Conservation (phyloP, 1,139 yeast species). For the Petasospora fabianii region DNA sequence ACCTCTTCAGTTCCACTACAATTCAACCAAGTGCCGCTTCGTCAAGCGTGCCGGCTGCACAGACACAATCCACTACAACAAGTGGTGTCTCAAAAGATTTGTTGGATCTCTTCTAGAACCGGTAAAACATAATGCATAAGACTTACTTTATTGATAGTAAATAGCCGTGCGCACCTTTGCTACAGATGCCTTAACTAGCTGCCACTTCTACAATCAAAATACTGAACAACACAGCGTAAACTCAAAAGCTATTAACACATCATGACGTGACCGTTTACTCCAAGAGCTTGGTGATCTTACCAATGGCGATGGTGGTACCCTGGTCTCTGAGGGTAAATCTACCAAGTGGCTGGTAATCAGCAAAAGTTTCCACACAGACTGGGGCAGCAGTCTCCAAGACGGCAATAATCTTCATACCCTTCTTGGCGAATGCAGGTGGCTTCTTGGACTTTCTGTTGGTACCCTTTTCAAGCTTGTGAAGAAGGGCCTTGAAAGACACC, state of each 20-base stretch:
- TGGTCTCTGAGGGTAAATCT: conserved; percentile 98
- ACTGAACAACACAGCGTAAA: too few species aligned
- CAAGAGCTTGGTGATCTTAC: conserved; percentile 81
- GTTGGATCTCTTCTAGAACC: conserved; percentile 52
- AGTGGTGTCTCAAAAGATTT: conserved; percentile 42
- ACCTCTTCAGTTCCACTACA: conserved; percentile 42
- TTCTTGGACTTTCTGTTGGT: conserved; percentile 95
- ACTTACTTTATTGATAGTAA: too few species aligned
- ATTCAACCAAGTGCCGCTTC: conserved; percentile 18
- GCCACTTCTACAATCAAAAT: too few species aligned
- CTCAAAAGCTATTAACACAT: conserved; percentile 22
- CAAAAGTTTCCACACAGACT: conserved; percentile 90
- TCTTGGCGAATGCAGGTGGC: conserved; percentile 97
- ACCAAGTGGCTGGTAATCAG: conserved; percentile 92
- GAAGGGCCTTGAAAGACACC: conserved; percentile 73
- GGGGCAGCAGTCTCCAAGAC: conserved; percentile 80
- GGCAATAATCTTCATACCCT: conserved; percentile 98
- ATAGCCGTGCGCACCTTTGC: too few species aligned
- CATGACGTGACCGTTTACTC: conserved; percentile 40
- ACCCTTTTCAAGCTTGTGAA: conserved; percentile 94
- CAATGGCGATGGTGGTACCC: conserved; percentile 97
- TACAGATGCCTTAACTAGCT: too few species aligned
- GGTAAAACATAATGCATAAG: too few species aligned
- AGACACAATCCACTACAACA: conserved; percentile 11
- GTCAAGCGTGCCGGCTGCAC: background rate